Base-by-base conservation (phyloP, 441 rosid species). In the Eruca vesicaria region DNA sequence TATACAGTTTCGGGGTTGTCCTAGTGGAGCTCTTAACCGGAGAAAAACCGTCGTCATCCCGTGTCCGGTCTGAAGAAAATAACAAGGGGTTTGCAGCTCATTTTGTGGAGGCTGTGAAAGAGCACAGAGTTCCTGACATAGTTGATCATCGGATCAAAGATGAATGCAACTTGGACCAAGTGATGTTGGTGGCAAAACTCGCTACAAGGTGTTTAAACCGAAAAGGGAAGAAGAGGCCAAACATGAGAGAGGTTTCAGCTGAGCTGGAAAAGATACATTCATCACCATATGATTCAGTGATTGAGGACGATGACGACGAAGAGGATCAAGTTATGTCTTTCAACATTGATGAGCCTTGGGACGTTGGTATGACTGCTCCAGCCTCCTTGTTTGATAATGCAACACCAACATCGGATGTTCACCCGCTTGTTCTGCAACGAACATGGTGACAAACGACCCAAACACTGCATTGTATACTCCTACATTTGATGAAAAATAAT, bases 241-340 rank as follows among this genome's bases (percentile, higher is more conserved):
- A 73, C 41, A 79, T 70, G 82, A 82, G 72, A 56, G 62, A 79
- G 31, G 84, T 69, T 5, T 75, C 78, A 5, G n/a, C 28, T 6
- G 79, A 77, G 52, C 61, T 73, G 16, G 72, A 55, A 32, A 68
- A 50, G 31, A 68, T 68, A 6, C 52, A 33, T 11, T 68, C 43
- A 48, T 67, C 71, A 18, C 43, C 28, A 28, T 26, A 9, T 9
- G 71, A 35, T 52, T 19, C 12, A 18, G 6, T 3, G 45, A 38
- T 38, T 38, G 26, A 23, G 0, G n/a, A 36, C n/a, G 43, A 36
- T 36, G 43, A 36, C 43, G 43, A 36, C n/a, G 45, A 38, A 3
- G 45, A 38, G n/a, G 45, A 38, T 11, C 5, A 38, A 38, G 45
- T 4, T 12, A 38, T 38, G 45, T 0, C 5, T 11, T 4, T 12